Evolutionary conservation across 768 basidiomycete genomes (phyloP), one percentile per base, ranked within the genome.

Genomic region (Fibroporia radiculosa): DNA sequence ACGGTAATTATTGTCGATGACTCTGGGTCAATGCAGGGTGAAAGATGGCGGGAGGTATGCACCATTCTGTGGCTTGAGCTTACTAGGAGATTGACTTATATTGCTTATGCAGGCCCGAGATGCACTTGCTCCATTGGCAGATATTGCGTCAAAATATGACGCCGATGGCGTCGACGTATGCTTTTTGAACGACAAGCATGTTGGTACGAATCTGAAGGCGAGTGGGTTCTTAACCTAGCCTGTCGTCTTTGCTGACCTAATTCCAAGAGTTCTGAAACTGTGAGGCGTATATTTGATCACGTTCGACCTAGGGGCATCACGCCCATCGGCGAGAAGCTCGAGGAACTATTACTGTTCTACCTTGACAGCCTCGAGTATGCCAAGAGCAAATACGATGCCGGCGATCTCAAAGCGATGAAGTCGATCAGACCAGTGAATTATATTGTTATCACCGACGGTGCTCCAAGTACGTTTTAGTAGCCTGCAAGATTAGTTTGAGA

Each of bases 381-480:
- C 2, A 56, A 61, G 27, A 49, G 43, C 24, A 48, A 24, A 36
- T 54, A 52, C 13, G 50, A 51, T 5, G 56, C 42, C 5, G 63
- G 62, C 8, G 56, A 62, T 20, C 1, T 6, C 2, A 11, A 12
- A 4, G 3, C 20, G 4, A 42, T 65, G 41, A 57, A 62, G 42
- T 51, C 53, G 26, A 66, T 78, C 12, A 82, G 78, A 50, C 76
- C 75, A 0, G 58, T 78, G 19, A 82, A 81, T 50, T 72, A 70
- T 38, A 69, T 84, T 10, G 61, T 83, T 22, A 67, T 84, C 28
- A 83, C 80, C 0, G 82, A 83, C 51, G 81, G 81, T n/a, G 69
- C 61, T 3, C 70, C 80, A 1, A 73, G 79, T 81, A 44, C 50
- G 75, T 59, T 4, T 4, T 11, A 37, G 8, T n/a, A 10, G 8